Evolutionary conservation across 2,329 filamentous ascomycete species (phyloP), one percentile per base, ranked within the genome.

Genomic region (Ascochyta lentis): DNA sequence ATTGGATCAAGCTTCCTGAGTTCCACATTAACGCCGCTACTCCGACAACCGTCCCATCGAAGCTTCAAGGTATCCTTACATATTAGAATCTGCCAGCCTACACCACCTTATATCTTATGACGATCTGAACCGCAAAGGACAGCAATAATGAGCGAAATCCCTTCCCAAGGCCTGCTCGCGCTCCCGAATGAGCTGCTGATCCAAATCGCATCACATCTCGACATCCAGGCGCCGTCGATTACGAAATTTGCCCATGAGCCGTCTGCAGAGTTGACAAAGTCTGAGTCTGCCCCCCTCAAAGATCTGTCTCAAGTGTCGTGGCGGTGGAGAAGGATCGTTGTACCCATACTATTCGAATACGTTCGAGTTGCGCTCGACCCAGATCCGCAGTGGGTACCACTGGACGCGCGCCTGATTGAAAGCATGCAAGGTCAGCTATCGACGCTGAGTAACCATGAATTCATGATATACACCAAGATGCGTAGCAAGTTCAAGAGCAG

Each of bases 181-280:
- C 66, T 77, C 3, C 73, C 75, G 23, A 72, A 73, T 48, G 75
- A 77, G 55, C 60, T 77, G 2, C 54, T 73, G 1, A 61, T 73
- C n/a, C 67, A 74, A 15, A 72, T 77, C 31, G 64, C 70, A 3
- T 61, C 60, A 1, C 63, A 74, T 24, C 66, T 76, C 12, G 67
- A 71, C n/a, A 31, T 39, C 4, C 52, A 65, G 8, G 60, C 75
- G 13, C 73, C 75, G 1, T 76, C 74, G 3, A 54, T 71, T 37
- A 51, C 40, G 13, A 70, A 71, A 26, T 74, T 76, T 44, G 41
- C 64, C 4, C 61, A 74, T 27, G 72, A 76, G 48, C 74, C 75
- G 8, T 65, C 67, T 1, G 13, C 49, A 7, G 15, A 64, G 3
- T 44, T 76, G 5, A 73, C 74, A 0, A 33, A 26, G n/a, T 67